Evolutionary conservation across 352 stramenopile species (phyloP), one percentile per base, ranked within the genome.

Genomic region (Thalassiosira ordinaria): DNA sequence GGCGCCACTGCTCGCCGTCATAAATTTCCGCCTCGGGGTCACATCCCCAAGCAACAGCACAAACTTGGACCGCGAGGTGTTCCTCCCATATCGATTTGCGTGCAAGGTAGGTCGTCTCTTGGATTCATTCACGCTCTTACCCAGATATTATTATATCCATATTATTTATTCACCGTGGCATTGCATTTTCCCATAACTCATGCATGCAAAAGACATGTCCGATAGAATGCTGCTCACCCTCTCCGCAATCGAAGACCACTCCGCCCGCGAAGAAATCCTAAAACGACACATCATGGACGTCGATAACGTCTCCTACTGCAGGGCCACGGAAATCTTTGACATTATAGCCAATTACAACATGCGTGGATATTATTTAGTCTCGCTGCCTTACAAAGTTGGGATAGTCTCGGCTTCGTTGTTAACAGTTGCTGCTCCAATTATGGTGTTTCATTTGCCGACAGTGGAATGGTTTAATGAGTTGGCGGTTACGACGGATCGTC

Each of bases 211-310:
- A 56, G 71, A 89, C 69, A 88, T 91, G 84, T 73, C 85, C 44
- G 83, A 89, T 62, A 16, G 65, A n/a, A 75, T 65, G 1, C 57
- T 91, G 1, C 27, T 87, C 24, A 73, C 65, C 14, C 74, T 91
- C 9, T 66, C 64, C 14, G 80, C 72, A 22, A 57, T 88, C 59
- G 39, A 72, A n/a, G 66, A 87, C 35, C 62, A 83, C 26, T 27
- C 33, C 11, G 84, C 84, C 4, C 49, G 78, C 11, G 53, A 53
- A 33, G 84, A 91, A 79, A 66, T 88, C 9, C 26, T 91, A 0
- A 82, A 74, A 49, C 73, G 84, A 33, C 77, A 91, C 60, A 85
- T 91, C 26, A 91, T 91, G 84, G 52, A 39, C 0, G 27, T 76
- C 0, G 84, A 88, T 47, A 56, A 79, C 2, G 44, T 81, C 11